Base-by-base conservation (phyloP, 768 basidiomycete genomes). In the Pilatotrama ljubarskyi region DNA sequence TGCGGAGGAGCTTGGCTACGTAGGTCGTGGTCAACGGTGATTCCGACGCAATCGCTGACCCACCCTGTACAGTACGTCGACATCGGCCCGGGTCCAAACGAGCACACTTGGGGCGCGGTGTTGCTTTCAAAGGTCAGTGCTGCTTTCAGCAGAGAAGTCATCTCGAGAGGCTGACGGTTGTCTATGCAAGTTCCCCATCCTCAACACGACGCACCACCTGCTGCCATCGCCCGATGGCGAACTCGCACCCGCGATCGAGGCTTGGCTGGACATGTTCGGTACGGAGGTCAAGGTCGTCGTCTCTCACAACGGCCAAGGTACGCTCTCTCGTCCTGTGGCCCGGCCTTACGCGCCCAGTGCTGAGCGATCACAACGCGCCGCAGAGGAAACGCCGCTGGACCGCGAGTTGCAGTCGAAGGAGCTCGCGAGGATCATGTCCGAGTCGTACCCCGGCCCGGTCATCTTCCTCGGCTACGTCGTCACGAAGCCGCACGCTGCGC, bases 261-360 rank as follows among this genome's bases (percentile, higher is more conserved):
- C 93, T 3, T 80, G 90, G 2, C 75, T 95, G 14, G 88, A 94
- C 51, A 78, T 93, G 7, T 88, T 85, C 63, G 92, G 93, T 0
- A 87, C 85, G 0, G 80, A 83, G 51, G 83, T 95, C 17, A 87
- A 86, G 5, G 91, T 95, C 0, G 78, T 95, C n/a, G 90, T 95
- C 10, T 81, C 91, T 0, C 94, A 96, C 65, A 95, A 96, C 69
- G 94, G 94, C 6, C 94, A 96, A 81, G 91, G 91, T 88, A 61
- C 52, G 29, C n/a, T n/a, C n/a, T n/a, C n/a, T n/a, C n/a, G n/a
- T n/a, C n/a, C n/a, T n/a, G n/a, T n/a, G n/a, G n/a, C n/a, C n/a
- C n/a, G n/a, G n/a, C n/a, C n/a, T n/a, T n/a, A n/a, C n/a, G n/a
- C n/a, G n/a, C n/a, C n/a, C n/a, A n/a, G n/a, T n/a, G n/a, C n/a